A percentile compares a stretch with the other conserved stretches of the same genome.
Conservation (phyloP, 495 filamentous ascomycete genomes). For the Lasiosphaeriaceae sp. region DNA sequence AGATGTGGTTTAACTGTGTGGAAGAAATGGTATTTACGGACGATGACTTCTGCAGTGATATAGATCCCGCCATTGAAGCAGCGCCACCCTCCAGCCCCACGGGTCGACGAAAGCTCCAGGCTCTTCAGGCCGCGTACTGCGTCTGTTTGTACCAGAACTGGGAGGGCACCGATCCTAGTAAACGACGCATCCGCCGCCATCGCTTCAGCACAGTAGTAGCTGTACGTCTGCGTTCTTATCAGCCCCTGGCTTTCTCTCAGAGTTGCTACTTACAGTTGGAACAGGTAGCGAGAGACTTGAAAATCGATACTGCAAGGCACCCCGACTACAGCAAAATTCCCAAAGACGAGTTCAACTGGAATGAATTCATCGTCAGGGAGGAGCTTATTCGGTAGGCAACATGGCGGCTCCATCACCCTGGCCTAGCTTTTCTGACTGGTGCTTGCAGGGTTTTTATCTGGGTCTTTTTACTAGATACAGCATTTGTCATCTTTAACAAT, state of each 20-base stretch:
- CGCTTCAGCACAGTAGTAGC: constrained; percentile 29
- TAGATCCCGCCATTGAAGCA: constrained; percentile 15
- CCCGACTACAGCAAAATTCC: constrained; percentile 18
- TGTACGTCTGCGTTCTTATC: constrained; percentile 5
- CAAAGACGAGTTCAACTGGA: constrained; percentile 26
- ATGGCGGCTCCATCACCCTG: background rate
- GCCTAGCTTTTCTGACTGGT: background rate
- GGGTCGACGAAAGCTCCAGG: constrained; percentile 20
- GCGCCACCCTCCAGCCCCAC: constrained; percentile 1
- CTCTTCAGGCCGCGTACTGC: constrained; percentile 25
- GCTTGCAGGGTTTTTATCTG: constrained; percentile 18
- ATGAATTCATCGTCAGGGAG: constrained; percentile 24
- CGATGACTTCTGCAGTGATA: constrained; percentile 28
- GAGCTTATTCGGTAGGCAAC: constrained; percentile 29
- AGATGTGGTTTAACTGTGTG: constrained; percentile 29
- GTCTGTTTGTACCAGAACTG: constrained; percentile 30
- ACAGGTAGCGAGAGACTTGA: constrained; percentile 25
- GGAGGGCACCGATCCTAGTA: constrained; percentile 25
- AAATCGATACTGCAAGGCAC: constrained; percentile 24
- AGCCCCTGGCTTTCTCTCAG: background rate
- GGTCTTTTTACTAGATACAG: constrained; percentile 28
- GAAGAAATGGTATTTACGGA: constrained; percentile 32
- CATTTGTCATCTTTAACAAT: constrained; percentile 34
- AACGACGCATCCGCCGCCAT: constrained; percentile 26
- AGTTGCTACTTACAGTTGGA: background rate